Percentiles rank a stretch among this genome's conserved stretches.
Conservation (phyloP, 1,139 yeast species). For the Lodderomyces jiufengensis region DNA sequence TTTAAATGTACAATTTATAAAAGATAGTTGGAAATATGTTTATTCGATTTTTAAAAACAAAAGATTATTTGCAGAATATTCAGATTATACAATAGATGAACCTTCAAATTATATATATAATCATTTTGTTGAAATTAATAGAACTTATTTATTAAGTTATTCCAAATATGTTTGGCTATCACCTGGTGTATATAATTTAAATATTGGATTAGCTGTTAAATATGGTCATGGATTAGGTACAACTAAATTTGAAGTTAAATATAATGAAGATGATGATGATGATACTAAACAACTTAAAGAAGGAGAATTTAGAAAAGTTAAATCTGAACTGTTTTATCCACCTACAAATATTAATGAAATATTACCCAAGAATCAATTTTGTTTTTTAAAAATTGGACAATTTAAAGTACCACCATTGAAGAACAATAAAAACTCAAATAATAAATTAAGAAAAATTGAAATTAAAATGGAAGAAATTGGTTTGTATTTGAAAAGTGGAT, state of each 20-base stretch:
- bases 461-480: slow-evolving; percentile 62
- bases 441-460: slow-evolving; percentile 36
- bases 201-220: slow-evolving; percentile 51
- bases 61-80: slow-evolving; percentile 50
- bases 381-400: slow-evolving; percentile 51
- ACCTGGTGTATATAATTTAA: slow-evolving; percentile 50
- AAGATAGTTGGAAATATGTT: slow-evolving; percentile 56
- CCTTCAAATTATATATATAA: slow-evolving; percentile 44
- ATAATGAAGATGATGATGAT: slow-evolving; percentile 20
- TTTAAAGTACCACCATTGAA: slow-evolving; percentile 26
- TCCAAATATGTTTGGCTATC: slow-evolving; percentile 46
- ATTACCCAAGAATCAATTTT: slow-evolving; percentile 50
- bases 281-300: neutral
- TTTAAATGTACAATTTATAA: slow-evolving; percentile 28
- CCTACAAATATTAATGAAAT: slow-evolving; percentile 58
- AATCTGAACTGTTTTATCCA: slow-evolving; percentile 45
- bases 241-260: slow-evolving; percentile 48
- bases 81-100: slow-evolving; percentile 50
- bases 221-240: slow-evolving; percentile 58
- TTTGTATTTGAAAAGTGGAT: slow-evolving; percentile 50
- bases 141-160: slow-evolving; percentile 49
- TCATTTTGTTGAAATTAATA: slow-evolving; percentile 44
- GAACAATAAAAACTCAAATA: neutral
- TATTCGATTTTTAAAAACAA: slow-evolving; percentile 49
- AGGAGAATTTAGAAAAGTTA: slow-evolving; percentile 9